Base-by-base conservation (phyloP, 1,139 yeast species). In the Pichia sp. region DNA sequence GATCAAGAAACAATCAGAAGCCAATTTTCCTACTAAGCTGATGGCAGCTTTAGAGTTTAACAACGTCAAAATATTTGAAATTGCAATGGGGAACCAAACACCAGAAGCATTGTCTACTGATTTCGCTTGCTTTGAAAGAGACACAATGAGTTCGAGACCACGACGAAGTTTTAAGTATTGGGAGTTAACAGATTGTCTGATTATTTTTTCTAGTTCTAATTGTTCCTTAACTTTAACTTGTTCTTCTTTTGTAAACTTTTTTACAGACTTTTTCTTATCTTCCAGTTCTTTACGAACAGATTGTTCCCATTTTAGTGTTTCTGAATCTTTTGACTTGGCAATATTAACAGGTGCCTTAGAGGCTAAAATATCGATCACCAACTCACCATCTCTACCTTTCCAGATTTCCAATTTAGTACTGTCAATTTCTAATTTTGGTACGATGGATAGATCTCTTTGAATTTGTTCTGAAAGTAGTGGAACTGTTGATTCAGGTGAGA, bases 301-400 rank as follows among this genome's bases (percentile, higher is more conserved):
- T 64, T 86, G 92, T 68, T 93, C 99, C 98, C 99, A 93, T 65
- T 88, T 84, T 59, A 81, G 76, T 15, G 90, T 87, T 63, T 88
- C 96, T 66, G 88, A 89, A 64, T 90, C 97, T 65, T 83, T 89
- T 5, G 60, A 57, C 46, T 59, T 59, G n/a, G 54, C 55, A 36
- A 58, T 45, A 40, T 50, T 53, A 8, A 46, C 51, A 3, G 87
- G 72, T 66, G 88, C 88, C 64, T 87, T 88, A 57, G 74, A 75
- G 32, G 65, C 67, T 51, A 87, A 72, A 3, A 87, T 84, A 63
- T 88, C 82, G 23, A 84, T 72, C 1, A 87, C 95, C 53, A 89
- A 70, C 55, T 79, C 82, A 8, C 92, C 95, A 51, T 84, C 92
- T 0, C 75, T 68, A 6, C 85, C 85, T 44, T 72, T 74, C 87